These are phyloP conservation scores for Puccinia triticina DNA, from an alignment of 1,284 basidiomycete genomes.

Conservation along the genomic window DNA sequence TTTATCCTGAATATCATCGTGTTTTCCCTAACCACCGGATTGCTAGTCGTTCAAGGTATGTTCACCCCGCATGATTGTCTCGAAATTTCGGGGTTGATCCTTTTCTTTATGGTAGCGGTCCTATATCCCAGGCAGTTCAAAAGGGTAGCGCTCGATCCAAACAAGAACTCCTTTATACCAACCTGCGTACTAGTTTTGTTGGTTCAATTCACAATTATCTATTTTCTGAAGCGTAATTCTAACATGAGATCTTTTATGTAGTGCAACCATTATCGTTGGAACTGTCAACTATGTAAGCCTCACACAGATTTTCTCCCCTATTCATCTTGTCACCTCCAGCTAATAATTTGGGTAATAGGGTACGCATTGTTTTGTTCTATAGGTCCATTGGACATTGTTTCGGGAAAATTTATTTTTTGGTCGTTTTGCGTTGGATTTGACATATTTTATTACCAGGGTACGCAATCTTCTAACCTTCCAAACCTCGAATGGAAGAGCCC, in stretches of 20 bases:
- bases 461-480: neutral
- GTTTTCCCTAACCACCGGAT: slow-evolving; percentile 18
- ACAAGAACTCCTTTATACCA: slow-evolving; percentile 41
- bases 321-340: neutral
- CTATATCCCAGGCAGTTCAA: slow-evolving; percentile 39
- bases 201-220: slow-evolving; percentile 2
- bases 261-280: slow-evolving; percentile 43
- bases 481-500: neutral
- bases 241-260: neutral
- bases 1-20: slow-evolving; percentile 34
- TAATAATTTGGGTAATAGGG: neutral
- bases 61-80: neutral
- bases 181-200: slow-evolving; percentile 41
- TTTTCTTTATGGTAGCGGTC: slow-evolving; percentile 1
- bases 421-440: neutral
- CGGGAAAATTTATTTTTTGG: neutral
- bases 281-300: slow-evolving; percentile 32
- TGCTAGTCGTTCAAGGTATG: slow-evolving; percentile 35
- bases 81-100: neutral
- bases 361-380: neutral
- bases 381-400: neutral
- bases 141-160: slow-evolving; percentile 36
- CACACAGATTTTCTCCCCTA: neutral
- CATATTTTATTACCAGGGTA: neutral
- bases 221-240: neutral